Base-by-base conservation (phyloP, 192 early-diverging fungal genomes). In the Radiomyces spectabilis region DNA sequence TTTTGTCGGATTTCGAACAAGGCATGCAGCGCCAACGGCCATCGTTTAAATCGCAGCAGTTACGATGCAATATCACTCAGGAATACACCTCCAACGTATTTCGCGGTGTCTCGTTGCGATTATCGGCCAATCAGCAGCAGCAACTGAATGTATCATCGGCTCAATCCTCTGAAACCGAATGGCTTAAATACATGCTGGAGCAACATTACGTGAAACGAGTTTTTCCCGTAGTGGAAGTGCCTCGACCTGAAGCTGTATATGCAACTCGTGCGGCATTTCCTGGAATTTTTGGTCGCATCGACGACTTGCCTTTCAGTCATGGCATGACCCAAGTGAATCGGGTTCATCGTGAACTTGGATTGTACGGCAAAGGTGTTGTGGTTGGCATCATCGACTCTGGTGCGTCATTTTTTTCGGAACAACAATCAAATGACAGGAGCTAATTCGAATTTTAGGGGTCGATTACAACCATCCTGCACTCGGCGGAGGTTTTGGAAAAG, bases 361-460 rank as follows among this genome's bases (percentile, higher is more conserved):
- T 81, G 43, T 66, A 59, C 15, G 86, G 86, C 13, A 74, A 76
- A 57, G 85, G 83, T 8, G 51, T 89, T 47, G 74, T 73, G 32
- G 73, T 89, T 35, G 85, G 82, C 48, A 62, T 89, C 48, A 52
- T 88, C 24, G 86, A 88, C 65, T 77, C 72, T 15, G 84, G 86
- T 63, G 59, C 49, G 53, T 27, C 19, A 8, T 12, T 38, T 24
- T 13, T 21, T n/a, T 21, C 4, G 18, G 4, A 51, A 19, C 35
- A 1, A 29, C 31, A 25, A 5, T 56, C 27, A 42, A 45, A 24
- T 41, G 46, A 51, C 9, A 18, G 21, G 27, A 53, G 35, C 22
- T n/a, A 22, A 47, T 1, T 21, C 1, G 19, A 26, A 2, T 33
- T 31, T 4, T 25, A 65, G 62, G 63, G 35, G 68, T 85, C n/a